Evolutionary conservation across 257 asterid genomes (phyloP).

Genomic region (Pogostemon cablin): DNA sequence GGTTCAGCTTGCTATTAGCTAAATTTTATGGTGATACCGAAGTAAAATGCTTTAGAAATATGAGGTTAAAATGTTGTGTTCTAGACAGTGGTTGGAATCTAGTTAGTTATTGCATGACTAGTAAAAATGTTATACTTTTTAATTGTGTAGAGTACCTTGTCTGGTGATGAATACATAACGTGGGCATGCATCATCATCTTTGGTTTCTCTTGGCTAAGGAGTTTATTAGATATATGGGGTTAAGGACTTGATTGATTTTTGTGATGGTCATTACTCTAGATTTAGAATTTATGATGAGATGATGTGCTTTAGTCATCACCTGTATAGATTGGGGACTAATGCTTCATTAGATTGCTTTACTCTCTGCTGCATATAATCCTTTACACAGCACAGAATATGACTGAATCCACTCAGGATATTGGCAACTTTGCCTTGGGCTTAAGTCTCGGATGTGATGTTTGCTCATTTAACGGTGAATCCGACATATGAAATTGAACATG

Average conservation of each 20-base stretch:
- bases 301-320: neutral
- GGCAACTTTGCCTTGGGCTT: neutral
- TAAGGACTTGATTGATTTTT: conserved; percentile 16
- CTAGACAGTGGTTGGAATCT: neutral
- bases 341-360: neutral
- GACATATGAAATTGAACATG: conserved; percentile 5
- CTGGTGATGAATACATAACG: neutral
- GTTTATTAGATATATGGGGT: neutral
- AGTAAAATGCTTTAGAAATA: neutral
- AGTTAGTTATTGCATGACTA: neutral
- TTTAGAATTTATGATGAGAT: neutral
- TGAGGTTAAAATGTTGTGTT: conserved; percentile 1
- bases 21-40: neutral
- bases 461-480: neutral
- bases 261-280: neutral
- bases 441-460: conserved; percentile 4
- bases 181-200: neutral
- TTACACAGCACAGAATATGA: neutral
- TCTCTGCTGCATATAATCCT: conserved; percentile 21
- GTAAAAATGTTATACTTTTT: neutral
- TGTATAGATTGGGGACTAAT: conserved; percentile 2
- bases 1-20: conserved; percentile 4
- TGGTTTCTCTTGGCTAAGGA: neutral
- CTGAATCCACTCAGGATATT: neutral
- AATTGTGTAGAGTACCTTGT: neutral